phyloP scores from a whole-genome alignment of 1,284 basidiomycete genomes.

The Microbotryum lychnidis-dioicae region DNA sequence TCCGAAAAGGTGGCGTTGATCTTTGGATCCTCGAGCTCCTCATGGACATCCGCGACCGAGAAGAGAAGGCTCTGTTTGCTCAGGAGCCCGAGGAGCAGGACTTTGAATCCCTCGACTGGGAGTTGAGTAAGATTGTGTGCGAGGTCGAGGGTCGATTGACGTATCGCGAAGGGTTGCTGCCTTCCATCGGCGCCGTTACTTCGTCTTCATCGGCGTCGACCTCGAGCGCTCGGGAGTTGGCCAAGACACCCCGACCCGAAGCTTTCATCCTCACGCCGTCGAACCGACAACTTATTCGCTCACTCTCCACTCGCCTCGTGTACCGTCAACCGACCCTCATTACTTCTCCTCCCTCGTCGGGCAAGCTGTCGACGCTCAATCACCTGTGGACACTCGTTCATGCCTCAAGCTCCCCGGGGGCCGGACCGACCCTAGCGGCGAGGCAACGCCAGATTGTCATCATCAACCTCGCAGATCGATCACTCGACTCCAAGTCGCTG shows the following conservation, averaged over 20 bases:
- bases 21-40: slow-evolving; percentile 26
- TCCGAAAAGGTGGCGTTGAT: slow-evolving; percentile 14
- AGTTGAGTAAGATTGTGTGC: slow-evolving; percentile 20
- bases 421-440: slow-evolving; percentile 29
- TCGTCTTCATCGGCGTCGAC: not conserved
- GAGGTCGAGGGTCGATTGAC: slow-evolving; percentile 14
- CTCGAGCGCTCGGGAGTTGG: slow-evolving; percentile 2
- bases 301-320: slow-evolving; percentile 59
- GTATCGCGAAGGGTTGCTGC: slow-evolving; percentile 27
- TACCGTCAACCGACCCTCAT: slow-evolving; percentile 70
- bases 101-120: not conserved
- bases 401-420: slow-evolving; percentile 48
- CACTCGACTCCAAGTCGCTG: slow-evolving; percentile 85
- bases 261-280: slow-evolving; percentile 61
- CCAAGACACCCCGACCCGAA: slow-evolving; percentile 13
- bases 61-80: slow-evolving; percentile 1
- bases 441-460: slow-evolving; percentile 51
- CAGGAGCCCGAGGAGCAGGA: not conserved
- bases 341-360: slow-evolving; percentile 79
- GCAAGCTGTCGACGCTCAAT: slow-evolving; percentile 74
- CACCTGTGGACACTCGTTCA: slow-evolving; percentile 61
- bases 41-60: slow-evolving; percentile 6
- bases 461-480: slow-evolving; percentile 87
- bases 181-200: slow-evolving; percentile 6
- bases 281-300: slow-evolving; percentile 52